A percentile compares a stretch with the other conserved stretches of the same genome.
These are phyloP conservation scores for Phyllosticta citribraziliensis DNA, from an alignment of 2,329 filamentous ascomycete genomes.

Conservation along the genomic window DNA sequence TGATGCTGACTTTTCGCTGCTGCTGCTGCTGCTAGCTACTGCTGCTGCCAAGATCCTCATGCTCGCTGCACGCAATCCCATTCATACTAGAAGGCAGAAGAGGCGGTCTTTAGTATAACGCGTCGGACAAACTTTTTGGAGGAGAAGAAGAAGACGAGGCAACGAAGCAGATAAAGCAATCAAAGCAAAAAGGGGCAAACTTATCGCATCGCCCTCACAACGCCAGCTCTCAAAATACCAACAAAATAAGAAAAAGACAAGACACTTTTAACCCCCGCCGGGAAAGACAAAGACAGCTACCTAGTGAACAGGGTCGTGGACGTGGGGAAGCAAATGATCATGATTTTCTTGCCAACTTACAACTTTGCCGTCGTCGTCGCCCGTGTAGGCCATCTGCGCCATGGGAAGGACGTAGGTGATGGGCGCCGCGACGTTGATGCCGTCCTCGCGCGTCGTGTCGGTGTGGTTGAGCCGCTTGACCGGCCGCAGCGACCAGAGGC, in stretches of 20 bases:
- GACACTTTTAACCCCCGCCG: background rate
- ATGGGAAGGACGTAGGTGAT: slow-evolving; percentile 83
- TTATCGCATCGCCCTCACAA: too few species aligned
- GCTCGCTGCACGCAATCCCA: slow-evolving; percentile 47
- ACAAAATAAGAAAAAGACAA: background rate
- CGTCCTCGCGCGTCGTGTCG: slow-evolving; percentile 55
- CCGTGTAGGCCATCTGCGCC: slow-evolving; percentile 78
- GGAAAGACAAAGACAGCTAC: background rate
- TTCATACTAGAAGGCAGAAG: slow-evolving; percentile 36
- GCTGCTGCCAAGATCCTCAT: slow-evolving; percentile 11
- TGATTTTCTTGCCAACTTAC: slow-evolving; percentile 3
- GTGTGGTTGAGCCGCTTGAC: slow-evolving; percentile 75
- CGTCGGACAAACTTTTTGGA: background rate
- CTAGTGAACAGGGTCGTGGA: background rate
- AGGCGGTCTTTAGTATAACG: background rate
- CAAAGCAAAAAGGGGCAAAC: too few species aligned
- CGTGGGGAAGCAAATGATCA: background rate
- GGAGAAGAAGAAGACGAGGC: background rate
- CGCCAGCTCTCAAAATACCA: background rate
- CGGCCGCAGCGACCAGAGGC: slow-evolving; percentile 66
- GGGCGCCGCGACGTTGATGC: slow-evolving; percentile 47
- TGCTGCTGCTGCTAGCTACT: background rate
- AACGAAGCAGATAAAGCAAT: background rate
- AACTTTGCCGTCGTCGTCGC: slow-evolving; percentile 86
- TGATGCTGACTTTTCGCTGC: background rate